Evolutionary conservation across 208 protist species (phyloP), one percentile per base, ranked within the genome.

Genomic region (Vickermania spadyakhi): DNA sequence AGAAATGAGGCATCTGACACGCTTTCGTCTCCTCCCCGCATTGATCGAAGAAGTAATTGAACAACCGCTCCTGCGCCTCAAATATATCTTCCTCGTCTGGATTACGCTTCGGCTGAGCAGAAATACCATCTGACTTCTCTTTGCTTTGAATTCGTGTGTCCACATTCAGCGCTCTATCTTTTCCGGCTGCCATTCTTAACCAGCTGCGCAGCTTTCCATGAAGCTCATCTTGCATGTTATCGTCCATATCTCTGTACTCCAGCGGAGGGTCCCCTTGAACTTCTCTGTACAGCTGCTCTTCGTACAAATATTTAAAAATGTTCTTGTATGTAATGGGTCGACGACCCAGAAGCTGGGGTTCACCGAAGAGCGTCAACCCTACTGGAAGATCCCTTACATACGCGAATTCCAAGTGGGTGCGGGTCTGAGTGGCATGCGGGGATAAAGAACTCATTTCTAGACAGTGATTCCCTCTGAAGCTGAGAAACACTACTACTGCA

Each of bases 371-470:
- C 28, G 66, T 66, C 31, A 71, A 45, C 1, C 31, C 36, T 13
- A 71, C 28, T 29, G 66, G 59, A n/a, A 71, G 60, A 64, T 71
- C 66, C 26, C 66, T 57, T 25, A 31, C 66, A 31, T 71, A 71
- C 31, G 66, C 66, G 53, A 21, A 2, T 36, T 66, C 60, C 23
- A 71, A 41, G 41, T 71, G 66, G 31, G n/a, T 29, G 14, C 45
- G 62, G 3, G 31, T 56, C 31, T n/a, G 18, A 18, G 36, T 45
- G 36, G 11, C 18, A 18, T 45, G 7, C 7, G 36, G 36, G 18
- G 36, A 18, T 7, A 18, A 18, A 45, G 36, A 45, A 45, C 18
- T n/a, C n/a, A n/a, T n/a, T n/a, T n/a, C n/a, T n/a, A n/a, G n/a
- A n/a, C n/a, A n/a, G n/a, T n/a, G n/a, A n/a, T n/a, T n/a, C n/a